Evolutionary conservation across 768 basidiomycete genomes (phyloP), one percentile per base, ranked within the genome.

Genomic region (Phaeolepiota aurea): DNA sequence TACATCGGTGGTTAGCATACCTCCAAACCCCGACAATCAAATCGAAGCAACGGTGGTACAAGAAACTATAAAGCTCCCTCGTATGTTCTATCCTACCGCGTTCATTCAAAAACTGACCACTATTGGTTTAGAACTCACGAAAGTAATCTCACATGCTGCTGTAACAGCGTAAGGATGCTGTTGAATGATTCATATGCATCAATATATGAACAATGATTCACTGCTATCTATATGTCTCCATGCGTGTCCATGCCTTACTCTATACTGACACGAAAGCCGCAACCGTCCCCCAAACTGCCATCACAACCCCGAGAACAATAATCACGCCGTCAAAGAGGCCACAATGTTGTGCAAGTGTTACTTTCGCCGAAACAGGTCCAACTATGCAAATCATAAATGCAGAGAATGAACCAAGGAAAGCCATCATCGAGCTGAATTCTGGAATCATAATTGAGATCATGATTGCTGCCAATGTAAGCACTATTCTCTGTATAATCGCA

Each of bases 341-440:
- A 47, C 73, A 76, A 32, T 55, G 63, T 3, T 72, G 64, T 16
- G 71, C 64, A 42, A 89, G 62, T 37, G 67, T 69, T 12, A 82
- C 63, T 54, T 86, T 86, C 3, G 83, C 84, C 18, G 74, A 65
- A 28, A 93, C 66, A 3, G 90, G 92, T 7, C 82, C 77, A 44
- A 88, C 78, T 16, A 87, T 72, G 46, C 84, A 86, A 16, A 89
- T 70, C 52, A 80, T 63, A 48, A 80, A 80, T 0, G 89, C 85
- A 23, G 82, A 80, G 57, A 90, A 89, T n/a, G 87, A 82, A 2
- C 93, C 93, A 39, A 97, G 65, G 58, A 96, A 87, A 1, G 89
- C 87, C 86, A 92, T 90, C 59, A 83, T 66, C 3, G 79, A 70
- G 47, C 81, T 78, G 59, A 93, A 93, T 40, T 86, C 75, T 3